Base-by-base conservation (phyloP, 805 yeast species). In the Torulaspora delbrueckii region DNA sequence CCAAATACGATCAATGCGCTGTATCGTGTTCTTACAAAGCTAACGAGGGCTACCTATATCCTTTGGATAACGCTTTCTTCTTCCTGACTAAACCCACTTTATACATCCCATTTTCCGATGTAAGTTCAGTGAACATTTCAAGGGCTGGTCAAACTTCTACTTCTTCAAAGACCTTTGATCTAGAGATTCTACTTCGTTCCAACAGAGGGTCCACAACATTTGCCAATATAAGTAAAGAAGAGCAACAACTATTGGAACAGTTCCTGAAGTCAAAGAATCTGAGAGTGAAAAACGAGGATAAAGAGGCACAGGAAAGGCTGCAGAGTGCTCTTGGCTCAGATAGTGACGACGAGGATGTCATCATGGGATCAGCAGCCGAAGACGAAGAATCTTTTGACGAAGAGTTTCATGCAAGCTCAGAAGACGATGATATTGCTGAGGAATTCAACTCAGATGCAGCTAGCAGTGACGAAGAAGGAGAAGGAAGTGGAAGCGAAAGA, bases 41-140 rank as follows among this genome's bases (percentile, higher is more conserved):
- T 0, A 84, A 86, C 41, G 98, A 93, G 71, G 98, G 99, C 24
- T 85, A 89, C 57, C 69, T 93, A 49, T 93, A 86, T 66, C 88
- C 95, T n/a, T 75, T 93, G 48, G 99, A 93, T 54, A 86, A 87
- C 67, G 86, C 96, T 45, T 79, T 93, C 61, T 69, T 93, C 51
- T 91, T 93, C 63, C 83, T 91, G 39, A 89, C 96, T 19, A 93
- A 93, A 65, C 96, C 99, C 37, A 89, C 97, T 0, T 79, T 93
- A 33, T 86, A 86, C 65, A 86, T 93, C 53, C 96, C 97, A 46
- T 85, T 79, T 65, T 72, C 85, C 0, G 98, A 93, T 57, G 78
- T 93, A 32, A 72, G 82, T 42, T 76, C 74, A 33, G 81, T 93
- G 26, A 80, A 85, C 30, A 84, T 93, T 70, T 85, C 96, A 3